Base-by-base conservation (phyloP, 345 rosid genomes). In the Limnanthes douglasii region DNA sequence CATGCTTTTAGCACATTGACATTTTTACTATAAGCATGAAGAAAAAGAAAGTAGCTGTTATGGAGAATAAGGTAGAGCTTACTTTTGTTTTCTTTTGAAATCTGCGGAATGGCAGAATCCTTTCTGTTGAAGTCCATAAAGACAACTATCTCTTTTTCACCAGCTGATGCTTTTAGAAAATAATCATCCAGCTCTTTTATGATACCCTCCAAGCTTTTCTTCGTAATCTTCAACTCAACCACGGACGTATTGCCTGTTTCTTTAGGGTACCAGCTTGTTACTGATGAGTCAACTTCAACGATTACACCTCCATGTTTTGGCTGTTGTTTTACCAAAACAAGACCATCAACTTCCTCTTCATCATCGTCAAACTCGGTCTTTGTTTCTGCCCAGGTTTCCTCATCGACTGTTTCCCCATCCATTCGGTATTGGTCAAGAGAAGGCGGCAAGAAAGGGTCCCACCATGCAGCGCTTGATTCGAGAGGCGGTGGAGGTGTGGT, bases 91-190 rank as follows among this genome's bases (percentile, higher is more conserved):
- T 75, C 79, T n/a, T 67, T 61, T 37, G 42, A 57, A 46, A 51
- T 65, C 37, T 58, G 66, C 14, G 70, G 73, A 32, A 61, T 51
- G 44, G 60, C 54, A 51, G 55, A 50, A 54, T 56, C 78, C 43
- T 61, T 64, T 36, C 52, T 58, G 46, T 59, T 64, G 46, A 73
- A 39, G 53, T 82, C 83, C 53, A 80, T 32, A 5, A 88, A 66
- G 51, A 88, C 66, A 46, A 78, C 76, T 22, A 88, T 62, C 59
- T 76, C 86, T 54, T 70, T 73, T 16, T 66, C 69, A 39, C 80
- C 58, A 40, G 74, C 80, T 1, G 83, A 88, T 37, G 93, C 93
- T 60, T 73, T 76, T 26, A 88, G 68, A 70, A 78, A 88, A 59
- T 73, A 71, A 41, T 83, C 97, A 68, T 88, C 97, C 48, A 88